These are phyloP conservation scores for Daldinia caldariorum DNA, from an alignment of 495 filamentous ascomycete genomes.

Conservation along the genomic window DNA sequence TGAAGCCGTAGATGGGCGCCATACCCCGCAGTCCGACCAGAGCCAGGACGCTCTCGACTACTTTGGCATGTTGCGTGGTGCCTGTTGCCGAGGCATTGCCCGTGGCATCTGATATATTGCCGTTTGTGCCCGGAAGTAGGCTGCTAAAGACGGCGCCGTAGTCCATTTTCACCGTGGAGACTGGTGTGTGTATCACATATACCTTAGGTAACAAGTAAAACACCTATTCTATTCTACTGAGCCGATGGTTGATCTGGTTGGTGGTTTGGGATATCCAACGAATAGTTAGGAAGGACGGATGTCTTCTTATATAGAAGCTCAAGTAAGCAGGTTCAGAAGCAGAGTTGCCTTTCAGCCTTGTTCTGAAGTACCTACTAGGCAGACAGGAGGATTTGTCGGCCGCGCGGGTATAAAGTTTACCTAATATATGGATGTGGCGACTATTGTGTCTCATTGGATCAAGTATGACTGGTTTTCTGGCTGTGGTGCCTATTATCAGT, in stretches of 20 bases:
- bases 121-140: conserved; percentile 13
- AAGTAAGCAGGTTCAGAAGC: too few species aligned
- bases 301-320: not conserved
- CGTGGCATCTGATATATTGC: conserved; percentile 9
- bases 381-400: too few species aligned
- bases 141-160: conserved; percentile 8
- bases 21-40: conserved; percentile 40
- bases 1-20: conserved; percentile 38
- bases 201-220: not conserved
- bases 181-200: not conserved
- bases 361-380: not conserved
- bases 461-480: not conserved
- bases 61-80: conserved; percentile 20
- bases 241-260: too few species aligned
- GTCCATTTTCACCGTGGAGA: conserved; percentile 14
- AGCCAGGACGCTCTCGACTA: conserved; percentile 45
- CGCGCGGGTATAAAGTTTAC: not conserved
- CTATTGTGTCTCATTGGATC: conserved; percentile 1
- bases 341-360: conserved; percentile 1
- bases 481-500: not conserved
- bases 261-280: not conserved
- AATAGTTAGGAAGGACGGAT: not conserved
- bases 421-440: not conserved
- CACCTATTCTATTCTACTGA: not conserved
- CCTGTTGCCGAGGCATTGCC: conserved; percentile 8